Base-by-base conservation (phyloP, 306 rosid genomes). In the Cicer judaicum region DNA sequence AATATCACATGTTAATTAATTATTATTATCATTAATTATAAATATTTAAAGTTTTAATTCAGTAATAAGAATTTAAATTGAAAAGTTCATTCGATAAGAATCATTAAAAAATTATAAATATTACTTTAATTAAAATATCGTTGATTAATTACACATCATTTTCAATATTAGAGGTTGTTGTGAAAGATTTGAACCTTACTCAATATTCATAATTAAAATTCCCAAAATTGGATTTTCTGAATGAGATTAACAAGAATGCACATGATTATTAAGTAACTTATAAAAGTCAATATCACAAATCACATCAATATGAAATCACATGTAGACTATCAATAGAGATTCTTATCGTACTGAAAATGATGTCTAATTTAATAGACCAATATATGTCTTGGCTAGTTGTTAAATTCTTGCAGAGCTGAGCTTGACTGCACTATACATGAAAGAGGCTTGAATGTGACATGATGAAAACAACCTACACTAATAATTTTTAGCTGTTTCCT, bases 341-440 rank as follows among this genome's bases (percentile, higher is more conserved):
- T 29, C 48, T 59, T 18, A 36, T 42, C 10, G 18, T 59, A 60
- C 73, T 38, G 39, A 68, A 21, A 48, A 44, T 63, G 50, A 55
- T 72, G 55, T 40, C 24, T 43, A 44, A 9, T 44, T 15, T 43
- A 64, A 65, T 74, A n/a, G 24, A 70, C 10, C 79, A 29, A 21
- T n/a, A 21, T 21, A 48, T 67, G 54, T 15, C 16, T 40, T 49
- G 12, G 6, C 46, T 15, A 39, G 62, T 18, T 7, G 19, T 53
- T 78, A 61, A 69, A 49, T 40, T 77, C 43, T 12, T 44, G 49
- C 68, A 43, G 21, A 40, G 61, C 68, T 75, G 85, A 83, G 78
- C 77, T 78, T 75, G 76, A 81, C 77, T 50, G 52, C 77, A 69
- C 84, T 62, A 40, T 1, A 21, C 2, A 18, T 1, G 18, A 39